These are phyloP conservation scores for Sphagnum fallax DNA, from an alignment of 228 moss, liverwort and hornwort species.

Conservation along the genomic window DNA sequence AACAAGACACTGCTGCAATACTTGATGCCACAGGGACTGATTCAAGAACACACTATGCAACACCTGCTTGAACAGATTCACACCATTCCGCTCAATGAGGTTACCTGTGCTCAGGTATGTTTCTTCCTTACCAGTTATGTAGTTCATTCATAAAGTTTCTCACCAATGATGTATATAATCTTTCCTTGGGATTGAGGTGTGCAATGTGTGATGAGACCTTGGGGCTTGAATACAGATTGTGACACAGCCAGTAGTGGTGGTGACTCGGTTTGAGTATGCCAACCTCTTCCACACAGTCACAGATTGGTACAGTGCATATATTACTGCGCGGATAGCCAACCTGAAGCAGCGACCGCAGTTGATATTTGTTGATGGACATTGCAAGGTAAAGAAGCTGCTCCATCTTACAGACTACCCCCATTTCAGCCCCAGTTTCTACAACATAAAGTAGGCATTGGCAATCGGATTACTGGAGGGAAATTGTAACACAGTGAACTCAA, in stretches of 20 bases:
- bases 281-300: constrained; percentile 49
- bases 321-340: constrained; percentile 29
- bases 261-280: constrained; percentile 51
- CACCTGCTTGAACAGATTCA: constrained; percentile 7
- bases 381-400: constrained; percentile 17
- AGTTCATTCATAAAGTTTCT: no score
- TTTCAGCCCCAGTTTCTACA: no score
- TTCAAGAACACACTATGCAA: constrained; percentile 25
- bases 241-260: constrained; percentile 25
- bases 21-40: constrained; percentile 23
- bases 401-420: no score
- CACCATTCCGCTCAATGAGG: background rate
- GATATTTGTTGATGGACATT: constrained; percentile 40
- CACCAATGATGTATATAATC: no score
- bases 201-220: background rate
- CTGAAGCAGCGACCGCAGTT: constrained; percentile 27
- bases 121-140: background rate
- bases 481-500: no score
- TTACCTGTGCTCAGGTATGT: background rate
- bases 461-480: no score
- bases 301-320: constrained; percentile 50
- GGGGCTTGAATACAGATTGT: constrained; percentile 27
- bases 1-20: constrained; percentile 7
- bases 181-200: background rate
- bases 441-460: no score